phyloP scores from a whole-genome alignment of 1,139 yeast species.

The Lodderomyces parapsilosis region DNA sequence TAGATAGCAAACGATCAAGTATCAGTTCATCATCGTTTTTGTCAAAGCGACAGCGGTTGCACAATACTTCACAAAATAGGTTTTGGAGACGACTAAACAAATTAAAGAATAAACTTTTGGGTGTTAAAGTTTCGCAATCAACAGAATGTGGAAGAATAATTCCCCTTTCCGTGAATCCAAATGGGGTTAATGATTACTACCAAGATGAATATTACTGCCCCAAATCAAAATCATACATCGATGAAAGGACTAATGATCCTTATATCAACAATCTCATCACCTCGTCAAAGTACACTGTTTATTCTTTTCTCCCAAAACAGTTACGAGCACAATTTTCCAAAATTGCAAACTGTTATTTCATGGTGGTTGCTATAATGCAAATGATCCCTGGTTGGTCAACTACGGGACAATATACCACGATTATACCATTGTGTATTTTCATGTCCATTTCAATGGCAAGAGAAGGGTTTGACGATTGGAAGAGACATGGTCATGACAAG shows the following conservation, averaged over 20 bases:
- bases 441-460: conserved; percentile 88
- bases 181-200: conserved; percentile 26
- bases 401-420: conserved; percentile 94
- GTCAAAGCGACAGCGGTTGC: conserved; percentile 19
- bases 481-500: conserved; percentile 81
- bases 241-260: conserved; percentile 65
- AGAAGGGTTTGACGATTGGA: conserved; percentile 92
- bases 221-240: conserved; percentile 40
- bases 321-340: conserved; percentile 88
- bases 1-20: conserved; percentile 20
- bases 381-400: conserved; percentile 98
- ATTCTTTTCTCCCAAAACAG: conserved; percentile 86
- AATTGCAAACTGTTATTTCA: conserved; percentile 82
- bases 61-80: conserved; percentile 15
- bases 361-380: conserved; percentile 87
- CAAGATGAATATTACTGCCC: conserved; percentile 29
- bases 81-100: conserved; percentile 18
- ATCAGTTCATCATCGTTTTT: conserved; percentile 22
- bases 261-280: conserved; percentile 71
- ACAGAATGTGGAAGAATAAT: conserved; percentile 72
- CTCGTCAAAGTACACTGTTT: conserved; percentile 81
- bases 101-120: conserved; percentile 36
- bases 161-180: conserved; percentile 55
- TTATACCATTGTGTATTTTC: conserved; percentile 81
- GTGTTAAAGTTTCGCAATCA: conserved; percentile 45